Conservation (phyloP, 345 rosid genomes). For the Corymbia maculata region DNA sequence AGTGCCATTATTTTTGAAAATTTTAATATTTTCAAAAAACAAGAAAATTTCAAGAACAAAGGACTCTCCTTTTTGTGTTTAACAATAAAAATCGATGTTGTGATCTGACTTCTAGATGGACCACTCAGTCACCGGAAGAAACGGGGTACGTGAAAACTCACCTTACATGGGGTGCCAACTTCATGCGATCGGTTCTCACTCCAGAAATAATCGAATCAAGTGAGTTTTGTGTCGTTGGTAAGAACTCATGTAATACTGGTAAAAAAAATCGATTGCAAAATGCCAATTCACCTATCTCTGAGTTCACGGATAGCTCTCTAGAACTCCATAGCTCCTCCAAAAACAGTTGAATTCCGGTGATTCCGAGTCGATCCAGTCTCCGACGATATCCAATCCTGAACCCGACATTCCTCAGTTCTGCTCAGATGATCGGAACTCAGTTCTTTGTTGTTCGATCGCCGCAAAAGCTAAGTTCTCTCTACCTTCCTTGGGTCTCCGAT, state of each 20-base stretch:
- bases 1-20: neutral
- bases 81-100: accelerated
- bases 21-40: neutral
- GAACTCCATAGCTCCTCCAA: neutral
- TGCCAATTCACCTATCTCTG: neutral
- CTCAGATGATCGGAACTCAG: neutral
- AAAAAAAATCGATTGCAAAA: no score
- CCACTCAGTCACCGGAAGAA: neutral
- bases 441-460: no score
- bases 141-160: no score
- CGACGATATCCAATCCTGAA: no score
- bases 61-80: neutral
- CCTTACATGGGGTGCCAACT: neutral
- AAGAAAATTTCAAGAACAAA: neutral
- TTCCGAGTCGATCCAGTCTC: neutral
- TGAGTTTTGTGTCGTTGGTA: neutral
- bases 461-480: no score
- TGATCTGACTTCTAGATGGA: neutral
- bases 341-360: neutral
- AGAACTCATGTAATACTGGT: no score
- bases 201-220: no score
- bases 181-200: neutral
- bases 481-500: no score
- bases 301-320: neutral
- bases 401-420: neutral